These are phyloP conservation scores for Pythium dissotocum DNA, from an alignment of 352 stramenopile genomes.

Conservation along the genomic window DNA sequence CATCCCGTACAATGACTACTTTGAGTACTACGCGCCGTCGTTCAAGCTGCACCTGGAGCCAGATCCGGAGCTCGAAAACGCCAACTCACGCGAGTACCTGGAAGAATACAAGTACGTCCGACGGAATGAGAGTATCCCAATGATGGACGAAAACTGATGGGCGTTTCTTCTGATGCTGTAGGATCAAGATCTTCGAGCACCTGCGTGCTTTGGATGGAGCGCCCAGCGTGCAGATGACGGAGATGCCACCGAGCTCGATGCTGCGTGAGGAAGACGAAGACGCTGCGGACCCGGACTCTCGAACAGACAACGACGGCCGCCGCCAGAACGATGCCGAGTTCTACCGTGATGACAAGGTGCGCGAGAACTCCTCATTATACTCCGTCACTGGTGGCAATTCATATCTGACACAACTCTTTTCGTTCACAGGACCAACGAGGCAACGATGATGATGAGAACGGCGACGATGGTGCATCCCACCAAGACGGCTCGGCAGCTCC, in stretches of 20 bases:
- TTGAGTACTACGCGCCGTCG: constrained; percentile 80
- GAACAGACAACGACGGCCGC: constrained; percentile 69
- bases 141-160: not conserved
- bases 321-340: constrained; percentile 82
- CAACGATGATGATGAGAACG: constrained; percentile 41
- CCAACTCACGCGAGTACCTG: constrained; percentile 83
- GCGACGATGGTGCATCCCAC: constrained; percentile 28
- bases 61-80: constrained; percentile 75
- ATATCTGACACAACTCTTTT: no score
- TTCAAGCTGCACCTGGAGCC: constrained; percentile 88
- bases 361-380: not conserved
- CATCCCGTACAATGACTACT: constrained; percentile 87
- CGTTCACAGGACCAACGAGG: constrained; percentile 49
- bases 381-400: no score
- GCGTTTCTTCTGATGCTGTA: constrained; percentile 24
- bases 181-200: constrained; percentile 86
- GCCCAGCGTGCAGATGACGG: constrained; percentile 81
- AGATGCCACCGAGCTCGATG: constrained; percentile 70
- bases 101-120: constrained; percentile 81
- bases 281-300: constrained; percentile 59
- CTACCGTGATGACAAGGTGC: constrained; percentile 78
- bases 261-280: constrained; percentile 84
- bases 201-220: constrained; percentile 68
- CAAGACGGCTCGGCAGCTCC: constrained; percentile 50
- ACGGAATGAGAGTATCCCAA: not conserved